A percentile compares a stretch with the other conserved stretches of the same genome.
phyloP scores from a whole-genome alignment of 257 asterid genomes.

The Cynanchum wilfordii region DNA sequence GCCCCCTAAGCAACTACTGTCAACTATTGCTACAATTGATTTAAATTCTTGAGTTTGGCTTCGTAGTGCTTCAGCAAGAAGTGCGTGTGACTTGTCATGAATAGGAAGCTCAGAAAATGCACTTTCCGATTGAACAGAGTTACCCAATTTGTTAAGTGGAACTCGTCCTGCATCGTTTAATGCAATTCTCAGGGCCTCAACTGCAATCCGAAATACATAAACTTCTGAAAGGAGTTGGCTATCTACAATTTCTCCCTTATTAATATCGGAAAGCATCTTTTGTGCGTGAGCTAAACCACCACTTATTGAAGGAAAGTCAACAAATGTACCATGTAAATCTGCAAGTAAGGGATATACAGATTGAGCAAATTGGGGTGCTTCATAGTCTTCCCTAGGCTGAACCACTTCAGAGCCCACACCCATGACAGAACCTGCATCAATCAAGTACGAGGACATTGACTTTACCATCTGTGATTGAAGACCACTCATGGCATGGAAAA shows the following conservation, averaged over 20 bases:
- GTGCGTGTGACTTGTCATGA: conserved; percentile 74
- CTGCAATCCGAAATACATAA: conserved; percentile 70
- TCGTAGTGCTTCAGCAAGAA: conserved; percentile 71
- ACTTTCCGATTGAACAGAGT: conserved; percentile 3
- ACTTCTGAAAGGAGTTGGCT: conserved; percentile 57
- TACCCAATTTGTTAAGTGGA: conserved; percentile 27
- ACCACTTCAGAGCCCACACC: conserved; percentile 26
- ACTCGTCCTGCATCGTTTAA: conserved; percentile 65
- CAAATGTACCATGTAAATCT: conserved; percentile 62
- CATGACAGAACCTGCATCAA: conserved; percentile 24
- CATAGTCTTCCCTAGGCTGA: conserved; percentile 44
- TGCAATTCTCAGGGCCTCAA: conserved; percentile 85
- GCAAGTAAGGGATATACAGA: conserved; percentile 66
- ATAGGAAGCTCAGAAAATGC: conserved; percentile 58
- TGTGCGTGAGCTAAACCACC: conserved; percentile 75
- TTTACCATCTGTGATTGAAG: conserved; percentile 59
- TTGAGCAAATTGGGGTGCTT: conserved; percentile 74
- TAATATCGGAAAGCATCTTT: conserved; percentile 68
- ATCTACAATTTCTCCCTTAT: conserved; percentile 56
- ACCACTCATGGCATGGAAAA: conserved; percentile 34
- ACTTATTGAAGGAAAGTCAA: conserved; percentile 61
- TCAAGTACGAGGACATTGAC: conserved; percentile 41
- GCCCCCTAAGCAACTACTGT: conserved; percentile 72
- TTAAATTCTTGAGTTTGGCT: conserved; percentile 61
- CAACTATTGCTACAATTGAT: conserved; percentile 78